Percentiles rank a stretch among this genome's conserved stretches.
Evolutionary conservation across 2,329 filamentous ascomycete genomes (phyloP).

Genomic region (Fusarium illudens): DNA sequence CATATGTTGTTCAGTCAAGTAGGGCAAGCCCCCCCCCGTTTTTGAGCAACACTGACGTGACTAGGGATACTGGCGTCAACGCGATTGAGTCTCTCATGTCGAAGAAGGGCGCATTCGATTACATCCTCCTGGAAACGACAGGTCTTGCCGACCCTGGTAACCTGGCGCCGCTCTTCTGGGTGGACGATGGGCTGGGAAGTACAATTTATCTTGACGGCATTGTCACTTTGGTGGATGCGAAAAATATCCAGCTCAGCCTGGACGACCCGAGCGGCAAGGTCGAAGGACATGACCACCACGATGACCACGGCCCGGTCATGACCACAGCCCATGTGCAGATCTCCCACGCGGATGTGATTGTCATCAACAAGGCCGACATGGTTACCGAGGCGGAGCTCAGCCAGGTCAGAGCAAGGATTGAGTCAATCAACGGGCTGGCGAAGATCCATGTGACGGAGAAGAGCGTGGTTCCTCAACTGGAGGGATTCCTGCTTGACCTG

Average conservation of each 20-base stretch:
- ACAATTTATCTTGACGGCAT: conserved; percentile 97
- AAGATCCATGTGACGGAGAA: conserved; percentile 83
- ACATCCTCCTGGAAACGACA: conserved; percentile 96
- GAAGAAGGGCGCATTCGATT: conserved; percentile 92
- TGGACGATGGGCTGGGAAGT: conserved; percentile 93
- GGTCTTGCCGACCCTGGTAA: conserved; percentile 96
- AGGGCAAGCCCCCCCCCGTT: conserved; percentile 20
- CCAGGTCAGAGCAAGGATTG: conserved; percentile 74
- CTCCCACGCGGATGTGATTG: conserved; percentile 92
- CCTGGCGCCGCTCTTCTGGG: conserved; percentile 95
- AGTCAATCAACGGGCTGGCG: conserved; percentile 88
- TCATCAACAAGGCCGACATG: conserved; percentile 93
- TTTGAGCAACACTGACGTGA: conserved; percentile 33
- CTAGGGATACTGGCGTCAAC: conserved; percentile 86
- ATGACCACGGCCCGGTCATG: conserved; percentile 72
- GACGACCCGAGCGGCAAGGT: conserved; percentile 73
- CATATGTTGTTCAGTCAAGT: conserved; percentile 98
- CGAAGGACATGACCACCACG: conserved; percentile 60
- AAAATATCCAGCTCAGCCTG: conserved; percentile 84
- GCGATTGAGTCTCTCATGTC: conserved; percentile 97
- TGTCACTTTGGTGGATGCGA: conserved; percentile 93
- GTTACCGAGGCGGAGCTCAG: conserved; percentile 75
- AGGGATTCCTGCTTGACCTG: conserved; percentile 87
- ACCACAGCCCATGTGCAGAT: conserved; percentile 97
- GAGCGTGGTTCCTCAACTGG: conserved; percentile 80